A percentile compares a stretch with the other conserved stretches of the same genome.
Evolutionary conservation across 768 basidiomycete genomes (phyloP).

Genomic region (Trametes gibbosa): DNA sequence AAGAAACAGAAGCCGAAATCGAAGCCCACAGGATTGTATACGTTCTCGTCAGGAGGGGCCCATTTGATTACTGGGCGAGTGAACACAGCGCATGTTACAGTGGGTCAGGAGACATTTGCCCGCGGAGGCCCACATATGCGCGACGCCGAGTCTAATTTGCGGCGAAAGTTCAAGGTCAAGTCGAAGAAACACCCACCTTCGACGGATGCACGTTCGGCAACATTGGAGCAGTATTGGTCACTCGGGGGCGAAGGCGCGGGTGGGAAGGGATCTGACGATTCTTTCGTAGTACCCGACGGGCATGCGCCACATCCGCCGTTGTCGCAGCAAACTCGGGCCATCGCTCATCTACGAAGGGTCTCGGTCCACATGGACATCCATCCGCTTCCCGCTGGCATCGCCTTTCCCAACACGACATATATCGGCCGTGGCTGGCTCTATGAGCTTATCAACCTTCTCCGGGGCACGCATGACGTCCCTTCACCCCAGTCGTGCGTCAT

Average conservation of each 20-base stretch:
- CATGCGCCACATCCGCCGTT: neutral
- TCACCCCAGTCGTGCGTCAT: constrained; percentile 33
- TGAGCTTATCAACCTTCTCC: constrained; percentile 48
- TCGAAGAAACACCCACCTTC: constrained; percentile 9
- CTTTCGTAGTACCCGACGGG: constrained; percentile 2
- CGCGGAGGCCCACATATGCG: constrained; percentile 23
- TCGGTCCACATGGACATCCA: constrained; percentile 52
- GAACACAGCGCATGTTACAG: constrained; percentile 34
- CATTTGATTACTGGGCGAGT: constrained; percentile 39
- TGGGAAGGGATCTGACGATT: constrained; percentile 5
- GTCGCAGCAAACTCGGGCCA: neutral
- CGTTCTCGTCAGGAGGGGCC: constrained; percentile 36
- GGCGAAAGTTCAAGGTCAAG: neutral
- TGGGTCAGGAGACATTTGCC: constrained; percentile 42
- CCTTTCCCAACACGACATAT: constrained; percentile 51
- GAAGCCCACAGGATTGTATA: constrained; percentile 35
- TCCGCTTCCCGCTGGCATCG: constrained; percentile 48
- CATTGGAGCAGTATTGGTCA: constrained; percentile 6
- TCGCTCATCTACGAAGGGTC: constrained; percentile 25
- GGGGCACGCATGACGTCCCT: constrained; percentile 25
- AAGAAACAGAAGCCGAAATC: constrained; percentile 14
- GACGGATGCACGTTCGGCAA: neutral
- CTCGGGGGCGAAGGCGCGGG: neutral
- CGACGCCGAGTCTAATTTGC: neutral
- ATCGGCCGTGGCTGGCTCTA: constrained; percentile 59